Percentiles rank a stretch among this genome's conserved stretches.
Evolutionary conservation across 352 stramenopile species (phyloP).

Genomic region (Saprolegnia parasitica): DNA sequence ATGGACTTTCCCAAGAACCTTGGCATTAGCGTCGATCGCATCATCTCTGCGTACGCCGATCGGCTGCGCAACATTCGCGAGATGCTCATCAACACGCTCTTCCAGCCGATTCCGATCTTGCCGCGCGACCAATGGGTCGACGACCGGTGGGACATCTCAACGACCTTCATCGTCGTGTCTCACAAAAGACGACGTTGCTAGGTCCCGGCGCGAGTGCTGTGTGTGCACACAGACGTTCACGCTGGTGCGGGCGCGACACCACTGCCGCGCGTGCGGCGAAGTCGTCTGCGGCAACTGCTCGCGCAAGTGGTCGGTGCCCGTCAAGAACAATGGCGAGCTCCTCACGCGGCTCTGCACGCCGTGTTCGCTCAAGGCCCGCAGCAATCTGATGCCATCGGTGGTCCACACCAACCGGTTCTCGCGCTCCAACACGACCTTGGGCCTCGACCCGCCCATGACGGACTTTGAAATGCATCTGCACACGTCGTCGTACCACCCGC

Average conservation of each 20-base stretch:
- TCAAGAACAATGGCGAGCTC: slow-evolving; percentile 44
- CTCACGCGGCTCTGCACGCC: slow-evolving; percentile 74
- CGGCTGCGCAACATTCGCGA: slow-evolving; percentile 76
- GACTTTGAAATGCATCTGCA: slow-evolving; percentile 27
- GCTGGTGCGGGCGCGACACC: slow-evolving; percentile 66
- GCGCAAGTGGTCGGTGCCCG: slow-evolving; percentile 72
- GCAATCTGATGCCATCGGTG: slow-evolving; percentile 32
- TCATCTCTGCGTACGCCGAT: slow-evolving; percentile 74
- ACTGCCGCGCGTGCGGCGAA: slow-evolving; percentile 77
- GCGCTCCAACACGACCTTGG: slow-evolving; percentile 6
- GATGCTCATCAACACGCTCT: slow-evolving; percentile 79
- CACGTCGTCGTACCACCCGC: neutral
- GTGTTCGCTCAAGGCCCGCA: slow-evolving; percentile 70
- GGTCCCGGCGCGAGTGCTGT: slow-evolving; percentile 48
- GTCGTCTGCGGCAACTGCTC: slow-evolving; percentile 78
- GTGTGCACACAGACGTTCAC: slow-evolving; percentile 68
- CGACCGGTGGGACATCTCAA: neutral
- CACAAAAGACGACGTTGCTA: neutral
- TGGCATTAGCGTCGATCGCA: slow-evolving; percentile 47
- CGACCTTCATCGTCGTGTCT: neutral
- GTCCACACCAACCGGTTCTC: neutral
- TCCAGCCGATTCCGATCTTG: slow-evolving; percentile 60
- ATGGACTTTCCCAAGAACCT: slow-evolving; percentile 85
- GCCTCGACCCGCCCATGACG: neutral
- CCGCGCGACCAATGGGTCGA: slow-evolving; percentile 48